Base-by-base conservation (phyloP, 75 land plant species). In the Picea glauca region DNA sequence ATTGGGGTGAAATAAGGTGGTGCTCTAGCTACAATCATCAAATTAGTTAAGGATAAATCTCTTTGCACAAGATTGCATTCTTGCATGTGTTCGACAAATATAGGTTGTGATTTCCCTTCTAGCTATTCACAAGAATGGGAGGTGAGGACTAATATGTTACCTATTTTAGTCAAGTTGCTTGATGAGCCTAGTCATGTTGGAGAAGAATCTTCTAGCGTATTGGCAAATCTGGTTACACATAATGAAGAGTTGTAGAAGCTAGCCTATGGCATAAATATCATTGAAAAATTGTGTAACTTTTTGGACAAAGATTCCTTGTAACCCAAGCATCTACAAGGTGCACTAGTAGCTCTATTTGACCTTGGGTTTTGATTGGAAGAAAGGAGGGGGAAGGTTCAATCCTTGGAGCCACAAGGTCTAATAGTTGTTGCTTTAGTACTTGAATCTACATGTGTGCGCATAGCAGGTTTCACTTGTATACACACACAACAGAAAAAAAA, bases 161-260 rank as follows among this genome's bases (percentile, higher is more conserved):
- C 67, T 11, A 78, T 83, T 57, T 38, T 96, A 79, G 82, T 89
- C 73, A 91, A 93, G 65, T 85, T 96, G 85, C 72, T 94, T 58
- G 92, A 94, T 68, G 95, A 94, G 60, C 77, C 90, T 79, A 86
- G 92, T 74, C 94, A 85, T 86, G 92, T 88, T 77, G 98, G 99
- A 58, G 92, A 94, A 84, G 93, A 92, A 62, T 87, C 99, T 80
- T 87, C 92, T 4, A 90, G 85, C 78, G 92, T 85, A 54, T 85
- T 96, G n/a, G 87, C 86, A 76, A 82, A 86, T 79, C 72, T 96
- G 68, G 83, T 96, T 74, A 79, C 86, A 12, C 83, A 82, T 78
- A 89, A 86, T 73, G 98, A 92, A 72, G 92, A 96, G 58, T 57
- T 91, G 18, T 98, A 94, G 75, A 94, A 86, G 60, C 76, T 85